Conservation (phyloP, 2,329 filamentous ascomycete species). For the Cryphonectria naterciae region DNA sequence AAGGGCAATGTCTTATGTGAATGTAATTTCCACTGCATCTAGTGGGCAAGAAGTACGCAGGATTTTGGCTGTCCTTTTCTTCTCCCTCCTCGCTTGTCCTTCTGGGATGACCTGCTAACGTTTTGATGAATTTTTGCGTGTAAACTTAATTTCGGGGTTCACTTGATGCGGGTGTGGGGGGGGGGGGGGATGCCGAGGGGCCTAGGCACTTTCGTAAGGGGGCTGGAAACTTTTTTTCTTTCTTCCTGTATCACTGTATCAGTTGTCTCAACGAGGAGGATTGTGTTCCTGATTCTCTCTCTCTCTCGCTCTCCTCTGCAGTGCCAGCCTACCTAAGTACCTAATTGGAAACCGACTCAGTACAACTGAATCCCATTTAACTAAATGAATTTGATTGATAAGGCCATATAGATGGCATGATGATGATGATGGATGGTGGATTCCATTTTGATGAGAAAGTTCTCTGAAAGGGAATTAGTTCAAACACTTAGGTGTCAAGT, state of each 20-base stretch:
- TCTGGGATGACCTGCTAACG: neutral
- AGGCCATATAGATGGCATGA: neutral
- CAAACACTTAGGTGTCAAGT: neutral
- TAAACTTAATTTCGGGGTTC: conserved; percentile 7
- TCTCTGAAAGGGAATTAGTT: neutral
- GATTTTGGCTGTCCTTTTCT: neutral
- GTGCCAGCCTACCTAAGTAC: neutral
- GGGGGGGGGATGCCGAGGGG: neutral
- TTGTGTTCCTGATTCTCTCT: neutral
- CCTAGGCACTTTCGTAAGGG: conserved; percentile 3
- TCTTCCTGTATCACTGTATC: neutral
- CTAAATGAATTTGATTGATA: too few relatives aligned
- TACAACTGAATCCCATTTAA: neutral
- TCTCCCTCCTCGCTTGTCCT: neutral
- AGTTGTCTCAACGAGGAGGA: neutral
- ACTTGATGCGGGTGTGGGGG: neutral
- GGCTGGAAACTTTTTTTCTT: conserved; percentile 3
- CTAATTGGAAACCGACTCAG: neutral
- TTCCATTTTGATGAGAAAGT: neutral
- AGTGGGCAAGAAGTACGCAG: neutral
- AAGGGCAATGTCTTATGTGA: conserved; percentile 10
- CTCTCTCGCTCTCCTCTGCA: neutral
- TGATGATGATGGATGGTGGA: neutral
- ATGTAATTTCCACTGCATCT: conserved; percentile 8
- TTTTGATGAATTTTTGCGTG: neutral